Evolutionary conservation across 78 protist species (phyloP), one percentile per base, ranked within the genome.

Genomic region (Cavenderia fasciculata): DNA sequence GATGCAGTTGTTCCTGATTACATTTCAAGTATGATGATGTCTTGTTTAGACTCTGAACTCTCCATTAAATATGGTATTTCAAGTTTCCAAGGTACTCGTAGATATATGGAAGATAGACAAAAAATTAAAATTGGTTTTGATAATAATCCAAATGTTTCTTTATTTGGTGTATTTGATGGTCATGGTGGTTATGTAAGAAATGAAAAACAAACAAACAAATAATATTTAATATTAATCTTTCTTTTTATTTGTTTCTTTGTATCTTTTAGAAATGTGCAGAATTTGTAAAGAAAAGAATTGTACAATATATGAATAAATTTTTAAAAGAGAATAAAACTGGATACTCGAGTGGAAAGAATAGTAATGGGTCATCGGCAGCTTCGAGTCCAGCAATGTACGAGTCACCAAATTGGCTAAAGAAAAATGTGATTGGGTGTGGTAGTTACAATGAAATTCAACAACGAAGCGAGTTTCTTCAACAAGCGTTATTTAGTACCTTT

Each of bases 111-210:
- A 29, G 88, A 79, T 41, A n/a, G 88, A 36, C 46, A 65, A 19
- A 79, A 66, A 54, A 57, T 79, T 41, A 79, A 79, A 54, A 54
- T 41, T 11, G 36, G 38, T 25, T 27, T 79, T 6, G 76, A 66
- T 40, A 66, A 79, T 40, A 61, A 79, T 40, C 77, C 52, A 38
- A 21, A 25, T 19, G 41, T 79, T 18, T 79, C 88, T 23, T 25
- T 79, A 38, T 79, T 66, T 79, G 88, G 88, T 40, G 88, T 79
- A 6, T 79, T 79, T 41, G 88, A 79, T 79, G 88, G 88, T 29
- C 88, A 79, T 79, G 88, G 88, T 1, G 88, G 88, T 0, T 69
- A 79, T 10, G 85, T 59, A 74, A 25, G 74, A 33, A n/a, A n/a
- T n/a, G n/a, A n/a, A n/a, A n/a, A n/a, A n/a, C n/a, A n/a, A n/a